These are phyloP conservation scores for Starmera pachycereana DNA, from an alignment of 805 yeast genomes.

Conservation along the genomic window DNA sequence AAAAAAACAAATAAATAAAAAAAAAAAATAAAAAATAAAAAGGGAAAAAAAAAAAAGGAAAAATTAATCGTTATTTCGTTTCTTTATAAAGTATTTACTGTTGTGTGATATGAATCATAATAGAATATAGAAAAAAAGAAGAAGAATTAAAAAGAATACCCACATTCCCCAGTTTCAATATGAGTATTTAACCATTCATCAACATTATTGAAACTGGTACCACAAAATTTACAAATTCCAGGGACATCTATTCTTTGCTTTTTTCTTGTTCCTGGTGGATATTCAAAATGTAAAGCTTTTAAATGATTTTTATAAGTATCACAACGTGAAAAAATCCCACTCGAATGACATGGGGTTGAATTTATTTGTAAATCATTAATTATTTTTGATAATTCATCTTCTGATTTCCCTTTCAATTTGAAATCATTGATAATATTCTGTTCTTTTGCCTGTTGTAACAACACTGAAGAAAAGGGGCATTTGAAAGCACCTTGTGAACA, in stretches of 20 bases:
- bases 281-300: slow-evolving; percentile 80
- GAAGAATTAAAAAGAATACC: slow-evolving; percentile 1
- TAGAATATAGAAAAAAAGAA: no score
- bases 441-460: slow-evolving; percentile 3
- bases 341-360: slow-evolving; percentile 48
- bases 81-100: not conserved
- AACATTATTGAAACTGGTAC: slow-evolving; percentile 50
- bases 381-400: no score
- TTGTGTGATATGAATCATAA: not conserved
- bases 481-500: slow-evolving; percentile 57
- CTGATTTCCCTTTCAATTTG: no score
- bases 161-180: slow-evolving; percentile 35
- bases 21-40: no score
- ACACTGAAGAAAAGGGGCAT: slow-evolving; percentile 54
- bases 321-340: slow-evolving; percentile 81
- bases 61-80: no score
- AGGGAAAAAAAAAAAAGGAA: no score
- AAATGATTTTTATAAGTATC: slow-evolving; percentile 89
- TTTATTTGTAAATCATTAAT: no score
- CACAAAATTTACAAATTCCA: slow-evolving; percentile 78
- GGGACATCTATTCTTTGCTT: slow-evolving; percentile 55
- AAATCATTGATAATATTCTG: no score
- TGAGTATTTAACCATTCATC: slow-evolving; percentile 75
- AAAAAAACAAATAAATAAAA: no score
- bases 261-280: slow-evolving; percentile 80